phyloP scores from a whole-genome alignment of 1,284 basidiomycete species.

The Microbotryum intermedium region DNA sequence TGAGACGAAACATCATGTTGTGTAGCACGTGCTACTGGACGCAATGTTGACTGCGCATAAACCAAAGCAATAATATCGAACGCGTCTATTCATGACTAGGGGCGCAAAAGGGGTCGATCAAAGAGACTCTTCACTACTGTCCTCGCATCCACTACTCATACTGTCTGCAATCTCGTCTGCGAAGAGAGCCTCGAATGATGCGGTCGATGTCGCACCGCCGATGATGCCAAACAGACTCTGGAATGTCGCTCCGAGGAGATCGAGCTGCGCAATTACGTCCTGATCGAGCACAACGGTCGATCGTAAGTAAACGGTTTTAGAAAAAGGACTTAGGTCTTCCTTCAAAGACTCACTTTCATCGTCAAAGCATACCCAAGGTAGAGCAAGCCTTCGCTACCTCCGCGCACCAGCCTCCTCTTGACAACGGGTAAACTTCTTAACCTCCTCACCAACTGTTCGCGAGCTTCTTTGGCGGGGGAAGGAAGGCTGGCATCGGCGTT shows the following conservation, averaged over 20 bases:
- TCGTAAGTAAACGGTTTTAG: constrained; percentile 4
- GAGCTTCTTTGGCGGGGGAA: constrained; percentile 83
- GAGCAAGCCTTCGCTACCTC: constrained; percentile 65
- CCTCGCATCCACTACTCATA: no score
- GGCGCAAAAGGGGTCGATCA: no score
- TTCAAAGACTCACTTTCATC: constrained; percentile 49
- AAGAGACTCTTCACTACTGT: no score
- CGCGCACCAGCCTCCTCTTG: constrained; percentile 50
- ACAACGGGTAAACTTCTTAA: constrained; percentile 79
- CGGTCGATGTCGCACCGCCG: constrained; percentile 4
- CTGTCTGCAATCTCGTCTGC: no score
- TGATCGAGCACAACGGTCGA: constrained; percentile 33
- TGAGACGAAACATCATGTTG: no score
- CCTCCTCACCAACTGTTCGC: constrained; percentile 69
- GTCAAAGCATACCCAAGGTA: constrained; percentile 90
- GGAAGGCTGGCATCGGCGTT: constrained; percentile 83
- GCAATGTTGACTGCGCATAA: no score
- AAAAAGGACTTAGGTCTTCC: not conserved
- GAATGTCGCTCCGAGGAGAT: constrained; percentile 62
- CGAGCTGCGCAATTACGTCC: constrained; percentile 78
- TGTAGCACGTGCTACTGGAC: no score
- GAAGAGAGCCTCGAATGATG: no score
- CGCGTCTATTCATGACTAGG: no score
- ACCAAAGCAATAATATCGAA: no score
- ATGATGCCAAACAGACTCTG: constrained; percentile 77